These are phyloP conservation scores for Aspergillus pseudoviridinutans DNA, from an alignment of 2,329 filamentous ascomycete species.

Conservation along the genomic window DNA sequence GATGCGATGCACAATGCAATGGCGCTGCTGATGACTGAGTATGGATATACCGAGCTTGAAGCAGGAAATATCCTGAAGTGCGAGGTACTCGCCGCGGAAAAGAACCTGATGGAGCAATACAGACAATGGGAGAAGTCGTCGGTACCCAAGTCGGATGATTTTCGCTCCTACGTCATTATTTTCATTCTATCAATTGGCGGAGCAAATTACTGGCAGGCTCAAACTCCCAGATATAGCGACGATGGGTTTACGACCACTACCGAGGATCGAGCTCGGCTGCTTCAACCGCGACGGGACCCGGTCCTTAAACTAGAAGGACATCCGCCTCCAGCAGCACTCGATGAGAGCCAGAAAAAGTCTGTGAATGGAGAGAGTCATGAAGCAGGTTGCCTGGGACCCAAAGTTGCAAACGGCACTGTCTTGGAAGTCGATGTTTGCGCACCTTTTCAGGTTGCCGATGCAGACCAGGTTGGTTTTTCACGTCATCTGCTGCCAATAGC, in stretches of 20 bases:
- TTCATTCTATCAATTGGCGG: conserved; percentile 1
- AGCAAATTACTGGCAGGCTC: conserved; percentile 4
- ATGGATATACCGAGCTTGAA: conserved; percentile 10
- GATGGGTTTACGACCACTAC: background rate
- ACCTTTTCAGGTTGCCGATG: background rate
- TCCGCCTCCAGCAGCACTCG: background rate
- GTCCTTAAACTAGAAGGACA: background rate
- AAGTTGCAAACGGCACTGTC: background rate
- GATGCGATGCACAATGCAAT: conserved; percentile 8
- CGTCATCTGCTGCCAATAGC: background rate
- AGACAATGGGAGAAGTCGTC: conserved; percentile 2
- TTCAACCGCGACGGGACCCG: background rate
- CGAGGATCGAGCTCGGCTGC: background rate
- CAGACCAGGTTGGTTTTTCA: background rate
- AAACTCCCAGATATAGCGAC: background rate
- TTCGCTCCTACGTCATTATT: background rate
- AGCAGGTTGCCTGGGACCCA: background rate
- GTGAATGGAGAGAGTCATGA: background rate
- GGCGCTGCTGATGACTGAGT: conserved; percentile 7
- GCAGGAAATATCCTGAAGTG: conserved; percentile 5
- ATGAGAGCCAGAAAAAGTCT: background rate
- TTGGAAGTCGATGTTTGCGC: background rate
- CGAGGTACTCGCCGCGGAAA: conserved; percentile 4
- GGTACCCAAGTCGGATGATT: background rate
- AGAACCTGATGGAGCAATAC: conserved; percentile 2